phyloP scores from a whole-genome alignment of 2,329 filamentous ascomycete species.

The Neocatenulostroma microsporum region DNA sequence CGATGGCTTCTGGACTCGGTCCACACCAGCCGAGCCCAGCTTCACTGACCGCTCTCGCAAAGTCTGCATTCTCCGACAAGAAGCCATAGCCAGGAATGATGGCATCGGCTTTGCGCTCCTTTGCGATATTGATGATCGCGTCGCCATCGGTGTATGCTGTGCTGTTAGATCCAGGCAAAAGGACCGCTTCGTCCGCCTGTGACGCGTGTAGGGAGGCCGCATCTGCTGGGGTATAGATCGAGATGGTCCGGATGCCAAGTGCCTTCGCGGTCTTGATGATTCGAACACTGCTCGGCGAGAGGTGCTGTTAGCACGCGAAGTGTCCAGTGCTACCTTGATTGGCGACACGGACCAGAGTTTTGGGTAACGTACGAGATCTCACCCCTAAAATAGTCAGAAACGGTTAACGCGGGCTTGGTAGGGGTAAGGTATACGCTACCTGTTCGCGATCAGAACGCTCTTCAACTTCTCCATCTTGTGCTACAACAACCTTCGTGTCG shows the following conservation, averaged over 20 bases:
- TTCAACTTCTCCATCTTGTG: constrained; percentile 39
- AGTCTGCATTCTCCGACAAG: constrained; percentile 29
- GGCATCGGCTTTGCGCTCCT: constrained; percentile 30
- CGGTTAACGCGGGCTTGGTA: too few relatives aligned
- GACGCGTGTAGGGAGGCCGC: constrained; percentile 48
- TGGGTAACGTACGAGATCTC: constrained; percentile 1
- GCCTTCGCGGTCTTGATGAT: constrained; percentile 45
- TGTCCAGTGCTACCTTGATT: too few relatives aligned
- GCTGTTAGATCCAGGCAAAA: constrained; percentile 42
- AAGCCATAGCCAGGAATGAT: constrained; percentile 32
- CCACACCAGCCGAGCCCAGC: constrained; percentile 31
- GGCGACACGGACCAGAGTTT: background rate
- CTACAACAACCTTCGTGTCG: too few relatives aligned
- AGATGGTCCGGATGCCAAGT: constrained; percentile 45
- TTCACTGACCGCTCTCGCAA: constrained; percentile 21
- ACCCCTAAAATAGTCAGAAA: background rate
- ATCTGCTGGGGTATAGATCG: constrained; percentile 53
- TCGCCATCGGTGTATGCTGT: constrained; percentile 45
- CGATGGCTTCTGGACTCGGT: constrained; percentile 25
- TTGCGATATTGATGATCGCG: constrained; percentile 46
- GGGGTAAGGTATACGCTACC: too few relatives aligned
- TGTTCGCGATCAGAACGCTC: constrained; percentile 51
- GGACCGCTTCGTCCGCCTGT: constrained; percentile 46
- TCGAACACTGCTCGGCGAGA: constrained; percentile 34
- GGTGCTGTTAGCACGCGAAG: background rate